Evolutionary conservation across 495 filamentous ascomycete species (phyloP).

Genomic region (Jackrogersella minutella): DNA sequence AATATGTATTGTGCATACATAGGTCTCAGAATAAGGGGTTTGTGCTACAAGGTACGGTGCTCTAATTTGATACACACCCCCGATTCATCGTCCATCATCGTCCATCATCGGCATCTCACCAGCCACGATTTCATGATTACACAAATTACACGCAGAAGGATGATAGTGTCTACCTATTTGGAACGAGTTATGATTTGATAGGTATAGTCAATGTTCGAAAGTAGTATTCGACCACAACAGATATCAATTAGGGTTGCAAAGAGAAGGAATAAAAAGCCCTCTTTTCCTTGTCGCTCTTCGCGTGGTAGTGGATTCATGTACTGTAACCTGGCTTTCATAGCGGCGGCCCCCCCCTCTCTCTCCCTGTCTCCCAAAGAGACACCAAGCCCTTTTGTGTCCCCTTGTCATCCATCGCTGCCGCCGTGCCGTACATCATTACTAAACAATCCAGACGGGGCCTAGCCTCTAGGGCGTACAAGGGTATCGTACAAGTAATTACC

Average conservation of each 20-base stretch:
- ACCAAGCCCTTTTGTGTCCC: conserved; percentile 15
- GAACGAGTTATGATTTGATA: conserved; percentile 16
- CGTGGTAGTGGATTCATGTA: conserved; percentile 43
- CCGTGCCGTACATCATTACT: conserved; percentile 25
- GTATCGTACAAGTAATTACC: neutral
- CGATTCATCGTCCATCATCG: neutral
- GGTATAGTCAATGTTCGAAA: conserved; percentile 1
- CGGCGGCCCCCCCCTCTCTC: conserved; percentile 27
- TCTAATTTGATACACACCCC: conserved; percentile 23
- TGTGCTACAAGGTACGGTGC: conserved; percentile 7
- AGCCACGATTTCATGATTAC: conserved; percentile 39
- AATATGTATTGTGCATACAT: no score
- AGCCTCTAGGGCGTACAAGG: conserved; percentile 10
- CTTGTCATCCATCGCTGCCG: conserved; percentile 4
- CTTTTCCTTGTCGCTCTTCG: conserved; percentile 29
- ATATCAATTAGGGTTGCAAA: conserved; percentile 14
- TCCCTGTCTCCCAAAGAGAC: no score
- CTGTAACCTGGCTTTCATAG: conserved; percentile 26
- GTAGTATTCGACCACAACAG: conserved; percentile 1
- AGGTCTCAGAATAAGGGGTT: conserved; percentile 23
- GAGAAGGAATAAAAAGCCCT: neutral
- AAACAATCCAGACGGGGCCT: conserved; percentile 15
- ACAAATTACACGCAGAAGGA: conserved; percentile 33
- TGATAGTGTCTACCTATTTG: conserved; percentile 28
- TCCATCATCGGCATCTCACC: conserved; percentile 19